Evolutionary conservation across 345 rosid genomes (phyloP).

Genomic region (Salix suchowensis): DNA sequence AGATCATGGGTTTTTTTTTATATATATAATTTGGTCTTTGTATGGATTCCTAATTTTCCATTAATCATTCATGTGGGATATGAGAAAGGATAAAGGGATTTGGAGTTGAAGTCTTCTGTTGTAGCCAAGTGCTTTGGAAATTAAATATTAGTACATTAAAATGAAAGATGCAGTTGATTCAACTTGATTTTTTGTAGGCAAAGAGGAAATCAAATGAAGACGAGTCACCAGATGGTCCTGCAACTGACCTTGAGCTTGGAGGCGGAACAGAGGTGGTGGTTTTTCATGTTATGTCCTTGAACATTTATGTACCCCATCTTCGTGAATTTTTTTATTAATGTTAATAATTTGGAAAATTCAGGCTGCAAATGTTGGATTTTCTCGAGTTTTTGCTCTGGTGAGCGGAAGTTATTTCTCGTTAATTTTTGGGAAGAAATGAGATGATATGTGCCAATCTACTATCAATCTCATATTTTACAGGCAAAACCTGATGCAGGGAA

Average conservation of each 20-base stretch:
- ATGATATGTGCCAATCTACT: background rate
- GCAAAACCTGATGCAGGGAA: slow-evolving; percentile 81
- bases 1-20: too few relatives aligned
- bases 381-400: slow-evolving; percentile 67
- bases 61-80: background rate
- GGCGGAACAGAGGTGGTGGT: slow-evolving; percentile 55
- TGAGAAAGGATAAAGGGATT: background rate
- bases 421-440: background rate
- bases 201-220: slow-evolving; percentile 39
- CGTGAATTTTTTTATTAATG: background rate
- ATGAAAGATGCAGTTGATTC: background rate
- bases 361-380: slow-evolving; percentile 78
- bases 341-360: slow-evolving; percentile 25
- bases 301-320: background rate
- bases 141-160: background rate
- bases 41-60: background rate
- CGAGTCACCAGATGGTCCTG: slow-evolving; percentile 29
- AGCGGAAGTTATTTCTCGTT: slow-evolving; percentile 18
- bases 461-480: slow-evolving; percentile 31
- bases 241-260: slow-evolving; percentile 52
- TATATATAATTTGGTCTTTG: background rate
- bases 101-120: background rate
- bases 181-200: slow-evolving; percentile 22
- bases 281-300: slow-evolving; percentile 2
- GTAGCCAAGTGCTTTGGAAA: background rate